Base-by-base conservation (phyloP, 1,284 basidiomycete genomes). In the Ustilago crameri region DNA sequence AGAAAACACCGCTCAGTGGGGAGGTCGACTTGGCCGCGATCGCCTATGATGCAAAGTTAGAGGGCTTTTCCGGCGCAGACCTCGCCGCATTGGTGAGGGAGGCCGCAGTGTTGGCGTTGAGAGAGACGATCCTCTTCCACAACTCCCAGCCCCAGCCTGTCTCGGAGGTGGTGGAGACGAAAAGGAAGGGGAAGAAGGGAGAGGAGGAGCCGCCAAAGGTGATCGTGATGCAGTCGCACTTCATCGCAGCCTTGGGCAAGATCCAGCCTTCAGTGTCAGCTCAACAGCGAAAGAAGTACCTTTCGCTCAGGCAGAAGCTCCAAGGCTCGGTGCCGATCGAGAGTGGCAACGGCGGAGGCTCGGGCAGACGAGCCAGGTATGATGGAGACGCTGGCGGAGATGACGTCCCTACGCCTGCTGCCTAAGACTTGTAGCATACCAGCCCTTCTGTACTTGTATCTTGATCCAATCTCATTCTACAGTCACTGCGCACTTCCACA, bases 201-300 rank as follows among this genome's bases (percentile, higher is more conserved):
- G 48, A 55, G 20, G 44, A 61, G 26, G 51, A 34, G 34, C 57
- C 18, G 24, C 23, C 67, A 14, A 51, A 52, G 24, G 67, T 76
- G 15, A 22, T 49, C 0, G 86, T 83, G 52, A 87, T 81, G 32
- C 79, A 81, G 14, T 84, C 86, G 2, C 93, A 98, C 83, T 97
- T 98, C 78, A 82, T 84, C 23, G 83, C 80, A 2, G 95, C 95
- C 9, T 84, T 93, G 72, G 88, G 88, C 22, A 96, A 95, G 85
- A 90, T 96, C 12, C 87, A 88, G 51, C 93, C 94, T 3, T 94
- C 92, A 82, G 95, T 98, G 14, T 91, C 90, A 46, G 85, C 85
- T 12, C 87, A 88, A 41, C 95, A 98, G 86, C 86, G 93, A 76
- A 86, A 87, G 75, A 90, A 90, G 84, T 98, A 98, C 80, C 38